Base-by-base conservation (phyloP, 129 eudicot species). In the Logfia minima region DNA sequence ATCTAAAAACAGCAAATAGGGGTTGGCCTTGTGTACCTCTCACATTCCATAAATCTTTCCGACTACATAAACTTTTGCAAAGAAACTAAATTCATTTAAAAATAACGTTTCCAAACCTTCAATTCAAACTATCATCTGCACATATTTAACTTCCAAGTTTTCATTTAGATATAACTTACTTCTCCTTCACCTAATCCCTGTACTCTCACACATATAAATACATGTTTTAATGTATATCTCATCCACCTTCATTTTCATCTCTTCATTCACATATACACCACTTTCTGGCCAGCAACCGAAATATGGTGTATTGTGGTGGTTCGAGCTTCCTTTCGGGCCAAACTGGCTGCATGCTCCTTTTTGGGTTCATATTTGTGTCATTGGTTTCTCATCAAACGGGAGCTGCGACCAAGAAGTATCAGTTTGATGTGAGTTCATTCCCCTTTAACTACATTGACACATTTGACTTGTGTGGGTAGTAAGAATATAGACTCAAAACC, bases 351-450 rank as follows among this genome's bases (percentile, higher is more conserved):
- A n/a, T 68, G n/a, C 59, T 29, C 48, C 75, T 32, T 59, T 75
- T 75, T 21, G 66, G 61, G 59, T 68, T 81, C 0, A 74, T 26
- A 14, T 58, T 75, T 59, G 53, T 74, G 66, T 45, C 74, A 22
- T 75, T 59, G 18, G 48, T 75, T 75, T 45, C 43, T 59, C 76
- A 41, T 68, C 84, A 23, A 11, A 65, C 43, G 4, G 76, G 79
- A n/a, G 87, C 89, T 22, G 89, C 86, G 3, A 71, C 78, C 81
- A 86, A 86, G 81, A 83, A 76, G 62, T 86, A 86, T 71, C 80
- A 86, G 70, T 86, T 86, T 39, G 75, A 86, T 86, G 89, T 83
- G 75, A 75, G 87, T 2, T 22, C 31, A 31, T 14, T 61, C 29
- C 71, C 35, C 14, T 39, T 28, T 11, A 64, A 74, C 55, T 48